phyloP scores from a whole-genome alignment of 202 grass and related monocot genomes.

The Zoysia matrella region DNA sequence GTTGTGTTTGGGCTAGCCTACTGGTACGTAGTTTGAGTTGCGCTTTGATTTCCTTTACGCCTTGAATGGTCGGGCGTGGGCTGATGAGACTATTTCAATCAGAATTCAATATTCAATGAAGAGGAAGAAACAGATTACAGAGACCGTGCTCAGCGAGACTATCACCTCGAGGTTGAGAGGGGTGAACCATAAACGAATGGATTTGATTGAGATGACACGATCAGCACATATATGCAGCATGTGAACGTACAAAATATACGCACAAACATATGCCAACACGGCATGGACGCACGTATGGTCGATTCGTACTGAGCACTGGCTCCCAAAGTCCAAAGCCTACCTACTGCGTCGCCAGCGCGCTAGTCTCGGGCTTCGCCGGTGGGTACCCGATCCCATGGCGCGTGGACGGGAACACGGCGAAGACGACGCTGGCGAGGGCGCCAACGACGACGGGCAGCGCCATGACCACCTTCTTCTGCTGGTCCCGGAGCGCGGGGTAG shows the following conservation, averaged over 20 bases:
- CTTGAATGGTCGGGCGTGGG: too few relatives aligned
- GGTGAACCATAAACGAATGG: neutral
- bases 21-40: too few relatives aligned
- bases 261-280: neutral
- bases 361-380: constrained; percentile 24
- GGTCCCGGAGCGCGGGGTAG: constrained; percentile 53
- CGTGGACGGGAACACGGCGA: constrained; percentile 53
- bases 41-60: too few relatives aligned
- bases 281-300: neutral
- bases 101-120: too few relatives aligned
- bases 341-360: constrained; percentile 40
- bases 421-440: constrained; percentile 49
- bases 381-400: constrained; percentile 67
- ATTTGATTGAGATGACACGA: neutral
- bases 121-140: too few relatives aligned
- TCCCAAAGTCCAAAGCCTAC: neutral
- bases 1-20: too few relatives aligned
- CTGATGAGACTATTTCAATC: neutral
- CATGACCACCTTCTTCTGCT: constrained; percentile 55
- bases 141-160: too few relatives aligned
- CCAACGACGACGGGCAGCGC: constrained; percentile 63
- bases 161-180: neutral
- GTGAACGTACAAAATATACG: too few relatives aligned
- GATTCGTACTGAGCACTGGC: neutral
- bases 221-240: neutral